Conservation (phyloP, 1,284 basidiomycete genomes). For the Apiotrichum akiyoshidainum region DNA sequence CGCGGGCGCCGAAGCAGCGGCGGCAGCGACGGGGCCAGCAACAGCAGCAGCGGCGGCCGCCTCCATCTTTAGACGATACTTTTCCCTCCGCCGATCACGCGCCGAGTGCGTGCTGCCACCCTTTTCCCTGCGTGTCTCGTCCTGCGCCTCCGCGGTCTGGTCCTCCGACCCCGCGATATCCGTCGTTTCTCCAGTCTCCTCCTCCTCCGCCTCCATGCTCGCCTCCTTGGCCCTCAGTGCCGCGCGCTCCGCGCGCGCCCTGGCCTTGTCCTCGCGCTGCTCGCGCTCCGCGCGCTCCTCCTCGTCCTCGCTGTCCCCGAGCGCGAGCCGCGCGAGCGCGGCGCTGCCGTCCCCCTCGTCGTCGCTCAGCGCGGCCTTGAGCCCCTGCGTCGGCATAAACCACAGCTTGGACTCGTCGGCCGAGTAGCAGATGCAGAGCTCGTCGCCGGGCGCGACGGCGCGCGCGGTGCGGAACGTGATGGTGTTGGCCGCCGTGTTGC, state of each 20-base stretch:
- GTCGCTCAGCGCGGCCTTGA: slow-evolving; percentile 1
- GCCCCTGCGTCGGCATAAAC: slow-evolving; percentile 33
- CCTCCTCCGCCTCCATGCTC: neutral
- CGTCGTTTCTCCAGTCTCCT: neutral
- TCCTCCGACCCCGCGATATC: neutral
- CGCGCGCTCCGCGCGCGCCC: slow-evolving; percentile 8
- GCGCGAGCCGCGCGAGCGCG: slow-evolving; percentile 6
- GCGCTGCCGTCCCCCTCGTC: slow-evolving; percentile 16
- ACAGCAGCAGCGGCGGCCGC: neutral
- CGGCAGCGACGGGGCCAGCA: neutral
- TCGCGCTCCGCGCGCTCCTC: slow-evolving; percentile 10
- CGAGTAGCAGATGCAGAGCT: slow-evolving; percentile 48
- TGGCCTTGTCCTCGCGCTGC: neutral
- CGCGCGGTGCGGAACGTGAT: slow-evolving; percentile 40
- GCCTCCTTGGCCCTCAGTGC: neutral
- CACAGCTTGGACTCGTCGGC: slow-evolving; percentile 50
- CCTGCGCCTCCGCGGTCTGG: neutral
- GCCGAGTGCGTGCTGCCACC: slow-evolving; percentile 15
- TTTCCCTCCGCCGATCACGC: slow-evolving; percentile 12
- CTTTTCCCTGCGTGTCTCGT: slow-evolving; percentile 6
- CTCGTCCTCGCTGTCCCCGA: slow-evolving; percentile 8
- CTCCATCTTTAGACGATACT: slow-evolving; percentile 18
- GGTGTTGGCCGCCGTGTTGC: slow-evolving; percentile 28
- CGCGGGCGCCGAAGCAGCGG: slow-evolving; percentile 1
- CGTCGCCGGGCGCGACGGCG: slow-evolving; percentile 34